A percentile compares a stretch with the other conserved stretches of the same genome.
phyloP scores from a whole-genome alignment of 768 basidiomycete species.

The Lactarius tabidus region DNA sequence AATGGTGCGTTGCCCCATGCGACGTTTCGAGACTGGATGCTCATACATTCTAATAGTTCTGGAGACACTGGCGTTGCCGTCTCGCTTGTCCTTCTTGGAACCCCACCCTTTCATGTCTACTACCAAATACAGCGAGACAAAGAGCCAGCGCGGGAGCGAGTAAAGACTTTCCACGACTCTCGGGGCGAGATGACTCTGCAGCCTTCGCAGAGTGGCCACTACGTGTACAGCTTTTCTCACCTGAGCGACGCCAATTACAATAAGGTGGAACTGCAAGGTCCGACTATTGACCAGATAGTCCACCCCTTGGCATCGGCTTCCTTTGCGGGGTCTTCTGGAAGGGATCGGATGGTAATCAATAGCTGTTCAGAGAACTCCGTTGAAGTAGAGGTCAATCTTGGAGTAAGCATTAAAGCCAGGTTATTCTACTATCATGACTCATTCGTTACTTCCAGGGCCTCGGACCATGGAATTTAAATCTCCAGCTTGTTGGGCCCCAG shows the following conservation, averaged over 20 bases:
- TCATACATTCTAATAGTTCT: constrained; percentile 45
- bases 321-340: constrained; percentile 46
- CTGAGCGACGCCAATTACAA: constrained; percentile 85
- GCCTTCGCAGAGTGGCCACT: constrained; percentile 86
- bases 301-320: constrained; percentile 83
- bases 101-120: constrained; percentile 82
- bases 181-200: constrained; percentile 80
- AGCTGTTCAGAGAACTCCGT: constrained; percentile 79
- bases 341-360: constrained; percentile 54
- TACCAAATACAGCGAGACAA: constrained; percentile 73
- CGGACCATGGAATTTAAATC: constrained; percentile 83
- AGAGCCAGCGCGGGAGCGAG: constrained; percentile 54
- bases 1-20: constrained; percentile 55
- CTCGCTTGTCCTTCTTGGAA: constrained; percentile 80
- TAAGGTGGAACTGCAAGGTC: constrained; percentile 66
- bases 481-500: constrained; percentile 74
- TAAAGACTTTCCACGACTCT: constrained; percentile 59
- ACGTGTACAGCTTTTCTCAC: constrained; percentile 74
- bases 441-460: constrained; percentile 54
- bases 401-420: constrained; percentile 44
- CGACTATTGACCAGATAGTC: constrained; percentile 81
- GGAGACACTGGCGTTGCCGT: constrained; percentile 91
- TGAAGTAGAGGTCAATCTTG: constrained; percentile 74
- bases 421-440: constrained; percentile 2
- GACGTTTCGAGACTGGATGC: background rate